A percentile compares a stretch with the other conserved stretches of the same genome.
Evolutionary conservation across 139 green algal genomes (phyloP).

Genomic region (Chlorella sp.): DNA sequence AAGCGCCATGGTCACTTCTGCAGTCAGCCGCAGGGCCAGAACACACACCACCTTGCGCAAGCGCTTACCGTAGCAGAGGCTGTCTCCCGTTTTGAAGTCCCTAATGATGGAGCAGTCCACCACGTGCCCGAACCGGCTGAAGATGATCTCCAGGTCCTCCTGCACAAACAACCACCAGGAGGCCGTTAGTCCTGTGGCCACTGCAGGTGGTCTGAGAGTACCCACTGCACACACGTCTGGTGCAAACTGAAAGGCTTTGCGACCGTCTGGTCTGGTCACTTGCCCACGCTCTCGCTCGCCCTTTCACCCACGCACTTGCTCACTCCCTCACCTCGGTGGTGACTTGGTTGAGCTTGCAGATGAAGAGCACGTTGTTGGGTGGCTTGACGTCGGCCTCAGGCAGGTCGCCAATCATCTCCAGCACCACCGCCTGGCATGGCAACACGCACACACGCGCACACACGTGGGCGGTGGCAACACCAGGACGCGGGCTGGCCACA

Average conservation of each 20-base stretch:
- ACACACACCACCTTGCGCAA: too few species aligned
- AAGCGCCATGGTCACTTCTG: too few species aligned
- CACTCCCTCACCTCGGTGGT: constrained; percentile 55
- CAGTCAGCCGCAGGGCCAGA: too few species aligned
- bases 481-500: too few species aligned
- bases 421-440: constrained; percentile 69
- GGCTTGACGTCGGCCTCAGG: constrained; percentile 79
- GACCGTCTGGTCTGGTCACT: too few species aligned
- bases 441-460: background rate
- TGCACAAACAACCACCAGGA: constrained; percentile 34
- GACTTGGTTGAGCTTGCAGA: constrained; percentile 97
- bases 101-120: constrained; percentile 91
- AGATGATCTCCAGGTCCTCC: constrained; percentile 99
- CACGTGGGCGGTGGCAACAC: too few species aligned
- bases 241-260: too few species aligned
- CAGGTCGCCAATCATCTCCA: constrained; percentile 94
- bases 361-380: constrained; percentile 91
- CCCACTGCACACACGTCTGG: too few species aligned
- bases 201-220: too few species aligned
- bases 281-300: too few species aligned
- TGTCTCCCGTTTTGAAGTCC: constrained; percentile 94
- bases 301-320: background rate
- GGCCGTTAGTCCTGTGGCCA: too few species aligned
- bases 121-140: constrained; percentile 90
- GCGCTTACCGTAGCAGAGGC: constrained; percentile 76